These are phyloP conservation scores for Aspergillus flavus DNA, from an alignment of 2,329 filamentous ascomycete species.

Conservation along the genomic window DNA sequence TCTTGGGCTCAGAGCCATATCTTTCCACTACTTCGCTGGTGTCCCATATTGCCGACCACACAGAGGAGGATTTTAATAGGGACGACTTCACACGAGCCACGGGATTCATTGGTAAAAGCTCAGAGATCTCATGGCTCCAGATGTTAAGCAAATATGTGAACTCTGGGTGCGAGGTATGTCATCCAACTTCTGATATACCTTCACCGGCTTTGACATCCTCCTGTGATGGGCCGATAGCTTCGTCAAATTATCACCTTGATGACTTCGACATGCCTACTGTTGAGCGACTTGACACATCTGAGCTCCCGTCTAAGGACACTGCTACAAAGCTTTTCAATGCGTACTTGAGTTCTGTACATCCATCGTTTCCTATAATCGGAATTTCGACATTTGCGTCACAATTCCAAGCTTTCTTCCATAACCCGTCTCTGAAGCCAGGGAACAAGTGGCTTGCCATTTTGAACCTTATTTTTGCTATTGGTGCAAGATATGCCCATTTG, in stretches of 20 bases:
- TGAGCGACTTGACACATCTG: slow-evolving; percentile 39
- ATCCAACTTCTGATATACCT: slow-evolving; percentile 24
- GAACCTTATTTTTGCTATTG: slow-evolving; percentile 50
- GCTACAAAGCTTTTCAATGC: slow-evolving; percentile 44
- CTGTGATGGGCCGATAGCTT: slow-evolving; percentile 29
- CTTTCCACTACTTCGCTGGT: background rate
- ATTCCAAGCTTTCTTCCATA: slow-evolving; percentile 42
- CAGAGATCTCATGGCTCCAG: slow-evolving; percentile 50
- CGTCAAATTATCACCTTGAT: slow-evolving; percentile 44
- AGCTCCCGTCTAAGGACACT: slow-evolving; percentile 39
- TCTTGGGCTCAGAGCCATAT: background rate
- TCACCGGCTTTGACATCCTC: slow-evolving; percentile 31
- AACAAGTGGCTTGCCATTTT: slow-evolving; percentile 48
- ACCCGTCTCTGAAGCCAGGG: slow-evolving; percentile 37
- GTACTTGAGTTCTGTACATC: slow-evolving; percentile 47
- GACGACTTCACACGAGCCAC: slow-evolving; percentile 42
- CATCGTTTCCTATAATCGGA: slow-evolving; percentile 48
- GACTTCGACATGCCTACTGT: slow-evolving; percentile 41
- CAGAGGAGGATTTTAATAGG: slow-evolving; percentile 47
- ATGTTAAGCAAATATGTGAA: slow-evolving; percentile 39
- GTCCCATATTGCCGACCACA: slow-evolving; percentile 37
- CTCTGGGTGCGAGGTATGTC: slow-evolving; percentile 25
- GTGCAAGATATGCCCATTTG: slow-evolving; percentile 43
- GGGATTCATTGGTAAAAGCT: slow-evolving; percentile 49
- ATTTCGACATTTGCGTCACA: slow-evolving; percentile 45